Conservation (phyloP, 257 asterid genomes). For the Euphrasia confusa region DNA sequence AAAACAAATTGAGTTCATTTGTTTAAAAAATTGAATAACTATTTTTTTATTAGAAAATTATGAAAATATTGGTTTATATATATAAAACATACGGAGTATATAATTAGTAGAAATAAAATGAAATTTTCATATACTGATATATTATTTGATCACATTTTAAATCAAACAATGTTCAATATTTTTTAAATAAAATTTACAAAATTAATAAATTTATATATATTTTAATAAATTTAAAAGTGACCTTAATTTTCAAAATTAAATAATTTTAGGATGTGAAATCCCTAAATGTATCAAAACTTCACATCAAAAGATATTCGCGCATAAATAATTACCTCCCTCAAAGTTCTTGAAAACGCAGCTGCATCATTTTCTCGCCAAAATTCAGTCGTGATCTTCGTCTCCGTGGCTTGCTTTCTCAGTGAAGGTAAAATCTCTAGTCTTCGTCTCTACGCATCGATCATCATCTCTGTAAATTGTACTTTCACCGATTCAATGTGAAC, state of each 20-base stretch:
- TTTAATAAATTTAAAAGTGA: neutral
- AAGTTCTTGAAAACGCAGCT: constrained; percentile 13
- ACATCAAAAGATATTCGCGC: constrained; percentile 4
- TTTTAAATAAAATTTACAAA: too few relatives aligned
- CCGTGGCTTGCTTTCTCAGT: neutral
- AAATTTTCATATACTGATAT: too few relatives aligned
- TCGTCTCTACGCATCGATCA: constrained; percentile 16
- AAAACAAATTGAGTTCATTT: too few relatives aligned
- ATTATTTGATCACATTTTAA: too few relatives aligned
- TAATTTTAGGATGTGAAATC: neutral
- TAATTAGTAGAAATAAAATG: too few relatives aligned
- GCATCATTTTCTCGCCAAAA: constrained; percentile 9
- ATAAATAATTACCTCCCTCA: constrained; percentile 16
- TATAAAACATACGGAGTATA: too few relatives aligned
- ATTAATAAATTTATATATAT: too few relatives aligned
- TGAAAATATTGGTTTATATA: too few relatives aligned
- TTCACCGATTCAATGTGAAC: constrained; percentile 10
- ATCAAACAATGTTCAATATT: too few relatives aligned
- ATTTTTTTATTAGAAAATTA: too few relatives aligned
- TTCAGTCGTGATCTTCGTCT: neutral
- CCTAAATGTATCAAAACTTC: constrained; percentile 19
- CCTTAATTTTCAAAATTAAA: neutral
- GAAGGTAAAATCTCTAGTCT: constrained; percentile 11
- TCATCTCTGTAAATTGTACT: neutral
- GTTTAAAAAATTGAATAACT: too few relatives aligned